Evolutionary conservation across 352 stramenopile species (phyloP), one percentile per base, ranked within the genome.

Genomic region (Globisporangium polare): DNA sequence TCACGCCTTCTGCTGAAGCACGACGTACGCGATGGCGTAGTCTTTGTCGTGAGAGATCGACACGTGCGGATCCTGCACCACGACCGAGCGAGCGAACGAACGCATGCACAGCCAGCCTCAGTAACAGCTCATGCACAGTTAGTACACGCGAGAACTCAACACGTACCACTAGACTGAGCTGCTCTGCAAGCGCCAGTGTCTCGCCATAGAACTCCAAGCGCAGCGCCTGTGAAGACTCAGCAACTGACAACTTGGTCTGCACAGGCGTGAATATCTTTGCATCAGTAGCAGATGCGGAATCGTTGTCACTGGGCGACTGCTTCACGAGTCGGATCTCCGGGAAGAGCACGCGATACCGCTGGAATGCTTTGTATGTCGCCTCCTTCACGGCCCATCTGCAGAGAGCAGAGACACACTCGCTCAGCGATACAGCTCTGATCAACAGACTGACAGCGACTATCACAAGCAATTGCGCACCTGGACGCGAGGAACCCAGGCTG

Each of bases 41-140:
- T 93, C 77, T n/a, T 78, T 72, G 58, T 95, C 86, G 47, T 95
- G 86, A 10, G 83, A 92, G 31, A 95, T 70, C 43, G 83, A 92
- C 29, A 93, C 82, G 46, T 83, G 75, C 12, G 80, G 52, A 0
- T 81, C 77, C 78, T 92, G 60, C 24, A n/a, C 45, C 20, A 57
- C 58, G n/a, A n/a, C n/a, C n/a, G n/a, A n/a, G n/a, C n/a, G n/a
- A n/a, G n/a, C n/a, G 3, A 12, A 15, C 33, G 12, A 39, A 15
- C 26, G 51, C 12, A 15, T n/a, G 51, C 12, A 45, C 39, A 33
- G 17, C 9, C n/a, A 15, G 27, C 22, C 41, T 46, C n/a, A 46
- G 41, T 17, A 46, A 57, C 27, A 52, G 35, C 17, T 8, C 27
- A n/a, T n/a, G n/a, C 9, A 35, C 43, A 17, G 8, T 13, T 45